Evolutionary conservation across 192 early-diverging fungal genomes (phyloP).

Genomic region (Backusella morwellensis): DNA sequence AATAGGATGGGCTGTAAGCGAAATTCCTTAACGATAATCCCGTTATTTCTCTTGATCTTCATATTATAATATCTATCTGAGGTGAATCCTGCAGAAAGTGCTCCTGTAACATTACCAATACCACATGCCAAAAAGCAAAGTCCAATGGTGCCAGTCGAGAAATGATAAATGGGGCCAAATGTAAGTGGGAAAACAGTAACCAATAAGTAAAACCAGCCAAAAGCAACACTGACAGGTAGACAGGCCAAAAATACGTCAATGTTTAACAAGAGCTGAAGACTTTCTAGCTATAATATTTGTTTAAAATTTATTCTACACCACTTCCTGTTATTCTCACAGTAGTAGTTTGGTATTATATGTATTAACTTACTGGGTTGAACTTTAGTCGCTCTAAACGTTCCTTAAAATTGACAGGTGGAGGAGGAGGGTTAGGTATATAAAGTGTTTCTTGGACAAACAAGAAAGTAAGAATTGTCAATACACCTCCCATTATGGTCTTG

Average conservation of each 20-base stretch:
- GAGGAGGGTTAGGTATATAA: constrained; percentile 11
- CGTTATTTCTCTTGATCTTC: not conserved
- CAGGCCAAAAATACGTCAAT: constrained; percentile 18
- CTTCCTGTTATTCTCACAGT: no score
- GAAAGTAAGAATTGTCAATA: constrained; percentile 43
- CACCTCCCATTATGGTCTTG: constrained; percentile 50
- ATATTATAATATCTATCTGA: constrained; percentile 2
- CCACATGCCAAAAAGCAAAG: constrained; percentile 48
- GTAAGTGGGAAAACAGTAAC: constrained; percentile 43
- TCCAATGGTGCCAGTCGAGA: constrained; percentile 43
- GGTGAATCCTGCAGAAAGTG: constrained; percentile 34
- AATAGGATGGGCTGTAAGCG: constrained; percentile 13
- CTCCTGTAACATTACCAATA: constrained; percentile 43
- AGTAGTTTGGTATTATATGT: not conserved
- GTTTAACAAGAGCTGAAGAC: constrained; percentile 21
- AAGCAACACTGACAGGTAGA: constrained; percentile 41
- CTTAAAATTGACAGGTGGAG: not conserved
- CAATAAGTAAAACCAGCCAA: constrained; percentile 50
- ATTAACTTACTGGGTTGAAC: constrained; percentile 22
- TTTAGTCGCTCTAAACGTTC: constrained; percentile 20
- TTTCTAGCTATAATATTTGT: constrained; percentile 2
- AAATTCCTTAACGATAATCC: not conserved
- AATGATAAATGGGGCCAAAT: constrained; percentile 38
- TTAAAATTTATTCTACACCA: not conserved
- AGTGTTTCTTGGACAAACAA: constrained; percentile 62